Evolutionary conservation across 1,284 basidiomycete species (phyloP), one percentile per base, ranked within the genome.

Genomic region (Acaromyces ingoldii): DNA sequence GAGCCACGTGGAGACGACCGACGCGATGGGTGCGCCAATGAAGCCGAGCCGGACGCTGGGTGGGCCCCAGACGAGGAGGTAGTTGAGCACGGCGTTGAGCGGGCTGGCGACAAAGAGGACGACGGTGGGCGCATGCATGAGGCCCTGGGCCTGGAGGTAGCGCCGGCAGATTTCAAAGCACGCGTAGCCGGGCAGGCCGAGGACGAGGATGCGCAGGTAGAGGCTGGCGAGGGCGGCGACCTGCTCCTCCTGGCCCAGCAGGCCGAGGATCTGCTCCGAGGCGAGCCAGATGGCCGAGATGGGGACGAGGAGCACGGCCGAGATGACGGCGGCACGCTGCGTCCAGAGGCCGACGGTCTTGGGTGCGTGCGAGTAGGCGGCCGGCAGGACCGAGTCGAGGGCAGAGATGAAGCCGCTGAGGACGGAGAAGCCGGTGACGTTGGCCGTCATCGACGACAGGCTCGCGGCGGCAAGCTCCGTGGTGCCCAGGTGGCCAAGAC

Each of bases 1-100:
- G 28, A 93, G 79, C 50, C 47, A 39, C 6, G 22, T 29, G 42
- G 87, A 88, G 55, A 93, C 81, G 0, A 88, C 87, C 0, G 89
- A 90, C 0, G 92, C 88, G 31, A 96, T 80, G 0, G 93, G 92
- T 1, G 92, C 92, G 7, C 93, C 93, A 54, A 91, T 84, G 76
- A 91, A 98, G 6, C 93, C 93, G 1, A 97, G 79, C 15, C 87
- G 57, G 30, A 71, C 55, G 5, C 51, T 53, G 10, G 72, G 65
- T 5, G 76, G 77, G 1, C 77, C 77, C 70, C 72, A 76, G 10
- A 78, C 89, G 11, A 98, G 82, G 1, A 89, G 67, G 69, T 84
- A 95, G 74, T 89, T 93, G 37, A 96, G 78, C 3, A 88, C 37
- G 0, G 85, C 83, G 67, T 97, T 98, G 58, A 90, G 78, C 0